These are phyloP conservation scores for Fusarium sacchari DNA, from an alignment of 2,329 filamentous ascomycete genomes.

Conservation along the genomic window DNA sequence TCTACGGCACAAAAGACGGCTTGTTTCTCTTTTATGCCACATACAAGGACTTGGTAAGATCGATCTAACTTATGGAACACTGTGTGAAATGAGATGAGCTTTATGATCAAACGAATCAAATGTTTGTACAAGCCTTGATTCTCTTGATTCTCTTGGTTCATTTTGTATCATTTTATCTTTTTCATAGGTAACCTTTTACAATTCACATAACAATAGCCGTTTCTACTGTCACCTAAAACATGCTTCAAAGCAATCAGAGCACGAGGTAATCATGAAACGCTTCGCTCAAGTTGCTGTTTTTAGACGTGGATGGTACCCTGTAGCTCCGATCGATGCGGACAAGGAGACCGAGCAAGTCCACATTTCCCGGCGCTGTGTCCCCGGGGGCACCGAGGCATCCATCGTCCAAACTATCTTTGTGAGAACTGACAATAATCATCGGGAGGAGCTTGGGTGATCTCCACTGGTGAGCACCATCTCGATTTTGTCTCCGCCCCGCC, in stretches of 20 bases:
- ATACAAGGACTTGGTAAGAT: not conserved
- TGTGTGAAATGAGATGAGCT: not conserved
- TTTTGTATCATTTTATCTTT: not conserved
- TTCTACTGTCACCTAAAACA: not conserved
- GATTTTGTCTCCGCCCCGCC: not conserved
- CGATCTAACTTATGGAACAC: not conserved
- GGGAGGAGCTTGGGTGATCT: no score
- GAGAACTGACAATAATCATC: not conserved
- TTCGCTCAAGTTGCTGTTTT: slow-evolving; percentile 19
- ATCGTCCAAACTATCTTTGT: not conserved
- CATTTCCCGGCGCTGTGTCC: not conserved
- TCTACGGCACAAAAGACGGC: not conserved
- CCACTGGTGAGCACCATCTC: not conserved
- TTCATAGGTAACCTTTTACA: not conserved
- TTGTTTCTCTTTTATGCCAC: not conserved
- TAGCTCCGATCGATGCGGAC: not conserved
- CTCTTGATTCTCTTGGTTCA: not conserved
- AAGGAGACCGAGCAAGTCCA: not conserved
- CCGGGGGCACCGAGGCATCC: slow-evolving; percentile 6
- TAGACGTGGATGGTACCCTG: slow-evolving; percentile 14
- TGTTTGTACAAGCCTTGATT: not conserved
- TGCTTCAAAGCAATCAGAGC: not conserved
- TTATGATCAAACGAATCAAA: not conserved
- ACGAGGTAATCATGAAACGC: not conserved
- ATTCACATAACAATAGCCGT: not conserved